phyloP scores from a whole-genome alignment of 1,284 basidiomycete genomes.

The Pyrrhoderma lamaoense region DNA sequence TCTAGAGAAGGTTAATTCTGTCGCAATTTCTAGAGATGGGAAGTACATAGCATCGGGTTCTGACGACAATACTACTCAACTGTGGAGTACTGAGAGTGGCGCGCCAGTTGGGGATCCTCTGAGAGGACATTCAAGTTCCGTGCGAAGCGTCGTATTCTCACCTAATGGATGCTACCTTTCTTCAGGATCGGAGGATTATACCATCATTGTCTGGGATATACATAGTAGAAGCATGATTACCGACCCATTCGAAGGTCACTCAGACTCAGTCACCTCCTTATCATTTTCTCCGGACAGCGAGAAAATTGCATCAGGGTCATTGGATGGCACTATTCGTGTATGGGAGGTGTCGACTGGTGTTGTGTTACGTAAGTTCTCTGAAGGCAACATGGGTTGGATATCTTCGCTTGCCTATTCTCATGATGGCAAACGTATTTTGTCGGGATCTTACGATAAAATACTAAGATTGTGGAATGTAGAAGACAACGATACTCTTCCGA shows the following conservation, averaged over 20 bases:
- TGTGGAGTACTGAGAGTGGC: no score
- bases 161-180: no score
- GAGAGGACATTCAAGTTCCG: no score
- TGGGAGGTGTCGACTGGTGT: neutral
- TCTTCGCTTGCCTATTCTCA: no score
- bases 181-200: neutral
- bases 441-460: neutral
- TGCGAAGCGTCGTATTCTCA: no score
- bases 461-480: neutral
- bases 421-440: neutral
- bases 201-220: neutral
- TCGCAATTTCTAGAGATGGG: neutral
- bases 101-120: no score
- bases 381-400: no score
- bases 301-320: neutral
- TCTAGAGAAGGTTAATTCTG: neutral
- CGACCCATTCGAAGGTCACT: neutral
- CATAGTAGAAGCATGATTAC: neutral
- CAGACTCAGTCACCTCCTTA: neutral
- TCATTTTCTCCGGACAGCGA: constrained; percentile 1
- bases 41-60: neutral
- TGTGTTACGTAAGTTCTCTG: no score
- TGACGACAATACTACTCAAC: no score
- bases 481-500: no score
- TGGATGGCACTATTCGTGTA: neutral